Evolutionary conservation across 345 rosid genomes (phyloP).

Genomic region (Gossypium rotundifolium): DNA sequence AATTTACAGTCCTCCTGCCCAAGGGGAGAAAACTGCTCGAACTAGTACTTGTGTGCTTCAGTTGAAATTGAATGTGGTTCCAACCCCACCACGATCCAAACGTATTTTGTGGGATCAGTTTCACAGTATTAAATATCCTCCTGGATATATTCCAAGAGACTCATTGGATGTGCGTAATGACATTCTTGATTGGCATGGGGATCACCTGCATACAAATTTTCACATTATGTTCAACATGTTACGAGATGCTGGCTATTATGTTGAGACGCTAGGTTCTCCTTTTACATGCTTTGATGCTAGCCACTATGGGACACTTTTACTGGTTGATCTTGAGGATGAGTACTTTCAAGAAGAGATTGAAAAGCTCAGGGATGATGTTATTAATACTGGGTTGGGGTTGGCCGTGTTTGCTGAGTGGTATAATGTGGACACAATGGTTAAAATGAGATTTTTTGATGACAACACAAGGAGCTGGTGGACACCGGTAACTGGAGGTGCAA

Average conservation of each 20-base stretch:
- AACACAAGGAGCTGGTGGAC: constrained; percentile 99
- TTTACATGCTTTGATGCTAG: constrained; percentile 90
- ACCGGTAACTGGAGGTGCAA: constrained; percentile 97
- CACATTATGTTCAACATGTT: constrained; percentile 93
- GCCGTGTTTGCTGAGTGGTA: constrained; percentile 97
- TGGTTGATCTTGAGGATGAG: constrained; percentile 97
- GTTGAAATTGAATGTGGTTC: constrained; percentile 74
- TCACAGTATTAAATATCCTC: constrained; percentile 96
- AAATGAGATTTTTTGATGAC: constrained; percentile 98
- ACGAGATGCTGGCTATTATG: constrained; percentile 84
- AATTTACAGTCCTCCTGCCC: constrained; percentile 71
- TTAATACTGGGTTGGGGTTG: constrained; percentile 74
- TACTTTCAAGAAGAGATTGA: constrained; percentile 89
- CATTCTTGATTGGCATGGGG: constrained; percentile 99
- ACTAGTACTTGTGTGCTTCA: constrained; percentile 72
- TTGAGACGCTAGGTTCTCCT: constrained; percentile 97
- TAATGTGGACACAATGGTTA: constrained; percentile 94
- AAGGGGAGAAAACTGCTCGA: constrained; percentile 55
- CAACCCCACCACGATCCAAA: constrained; percentile 83
- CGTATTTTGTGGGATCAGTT: constrained; percentile 96
- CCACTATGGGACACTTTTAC: constrained; percentile 87
- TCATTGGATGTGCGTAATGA: constrained; percentile 97
- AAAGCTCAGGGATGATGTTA: constrained; percentile 74
- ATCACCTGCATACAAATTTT: constrained; percentile 95
- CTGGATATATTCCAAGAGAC: constrained; percentile 98